Base-by-base conservation (phyloP, 23 red algal genomes). In the Gracilaria gracilis region DNA sequence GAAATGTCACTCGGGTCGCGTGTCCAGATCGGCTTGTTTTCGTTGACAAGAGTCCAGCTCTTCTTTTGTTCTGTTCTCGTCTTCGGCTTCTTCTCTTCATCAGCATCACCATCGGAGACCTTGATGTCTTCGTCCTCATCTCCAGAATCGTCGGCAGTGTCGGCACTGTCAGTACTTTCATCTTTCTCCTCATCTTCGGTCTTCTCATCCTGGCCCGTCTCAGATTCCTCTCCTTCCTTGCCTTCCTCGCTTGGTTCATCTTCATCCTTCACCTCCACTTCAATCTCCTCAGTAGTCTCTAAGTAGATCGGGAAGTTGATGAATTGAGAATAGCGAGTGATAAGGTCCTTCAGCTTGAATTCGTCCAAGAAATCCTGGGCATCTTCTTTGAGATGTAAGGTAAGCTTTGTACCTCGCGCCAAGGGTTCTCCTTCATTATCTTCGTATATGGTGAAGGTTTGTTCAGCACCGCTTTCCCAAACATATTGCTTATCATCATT, bases 221-320 rank as follows among this genome's bases (percentile, higher is more conserved):
- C 9, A 20, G 23, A 16, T 57, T 92, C 89, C 19, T 92, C 81
- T 0, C 17, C 74, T n/a, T 77, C 72, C 37, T 69, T 32, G 9
- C 12, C 64, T 28, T 93, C 79, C 20, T 58, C 21, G 36, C 34
- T 19, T 19, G 83, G 19, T 24, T 77, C 65, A 15, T 74, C 90
- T 54, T 80, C 74, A 3, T 93, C 66, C 57, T 88, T 66, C 11
- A 85, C 73, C 53, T 88, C 58, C 44, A 86, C 86, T 23, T 83
- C 86, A 46, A 87, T 69, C 35, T 75, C 94, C 48, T 84, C 86
- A 0, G 86, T 80, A 0, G 81, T 87, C 61, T 94, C 78, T 6
- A 98, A 55, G 80, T 93, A 98, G 79, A 98, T 98, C 4, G 96
- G 96, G 67, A 98, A 98, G 24, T 93, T 90, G 57, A 95, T 95